phyloP scores from a whole-genome alignment of 2,329 filamentous ascomycete species.

The Claviceps sp. region DNA sequence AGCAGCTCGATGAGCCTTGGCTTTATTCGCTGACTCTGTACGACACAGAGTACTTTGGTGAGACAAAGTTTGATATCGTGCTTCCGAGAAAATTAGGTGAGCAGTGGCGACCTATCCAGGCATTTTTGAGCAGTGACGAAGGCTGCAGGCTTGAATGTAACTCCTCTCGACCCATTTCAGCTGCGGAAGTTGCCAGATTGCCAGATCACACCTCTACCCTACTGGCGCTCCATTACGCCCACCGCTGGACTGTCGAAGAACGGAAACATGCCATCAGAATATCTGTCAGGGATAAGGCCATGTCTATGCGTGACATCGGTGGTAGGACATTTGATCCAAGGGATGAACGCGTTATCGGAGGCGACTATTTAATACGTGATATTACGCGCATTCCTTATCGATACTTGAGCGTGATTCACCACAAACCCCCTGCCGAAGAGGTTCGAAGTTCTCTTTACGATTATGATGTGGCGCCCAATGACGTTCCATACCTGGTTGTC shows the following conservation, averaged over 20 bases:
- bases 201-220: conserved; percentile 32
- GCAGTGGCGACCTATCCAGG: conserved; percentile 19
- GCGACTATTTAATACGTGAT: conserved; percentile 28
- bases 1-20: conserved; percentile 9
- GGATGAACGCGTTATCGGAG: conserved; percentile 9
- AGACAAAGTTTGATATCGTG: conserved; percentile 25
- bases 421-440: conserved; percentile 28
- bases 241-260: conserved; percentile 29
- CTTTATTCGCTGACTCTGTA: conserved; percentile 19
- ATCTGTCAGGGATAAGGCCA: conserved; percentile 10
- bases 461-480: conserved; percentile 25
- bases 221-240: conserved; percentile 31
- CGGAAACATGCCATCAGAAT: conserved; percentile 31
- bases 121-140: conserved; percentile 25
- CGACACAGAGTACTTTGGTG: conserved; percentile 16
- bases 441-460: conserved; percentile 24
- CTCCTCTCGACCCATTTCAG: conserved; percentile 8
- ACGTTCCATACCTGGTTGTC: conserved; percentile 37
- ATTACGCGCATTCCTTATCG: conserved; percentile 21
- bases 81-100: conserved; percentile 29
- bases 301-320: conserved; percentile 20
- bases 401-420: conserved; percentile 26
- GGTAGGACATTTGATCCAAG: conserved; percentile 13
- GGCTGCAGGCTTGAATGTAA: conserved; percentile 21
- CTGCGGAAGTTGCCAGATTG: conserved; percentile 7